Evolutionary conservation across 1,284 basidiomycete species (phyloP).

Genomic region (Athelia psychrophila): DNA sequence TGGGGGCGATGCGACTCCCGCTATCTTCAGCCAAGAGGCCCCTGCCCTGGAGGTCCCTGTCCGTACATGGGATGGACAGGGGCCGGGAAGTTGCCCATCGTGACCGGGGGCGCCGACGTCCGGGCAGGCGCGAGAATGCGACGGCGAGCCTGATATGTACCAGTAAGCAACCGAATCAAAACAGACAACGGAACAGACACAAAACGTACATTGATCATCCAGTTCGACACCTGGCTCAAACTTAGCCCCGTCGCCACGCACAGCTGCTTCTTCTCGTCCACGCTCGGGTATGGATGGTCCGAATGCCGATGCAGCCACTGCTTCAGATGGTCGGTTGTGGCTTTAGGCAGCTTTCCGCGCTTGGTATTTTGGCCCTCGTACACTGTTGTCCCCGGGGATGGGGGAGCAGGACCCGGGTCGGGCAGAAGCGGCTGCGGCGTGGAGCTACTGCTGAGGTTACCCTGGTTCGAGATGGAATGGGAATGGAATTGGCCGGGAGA

Average conservation of each 20-base stretch:
- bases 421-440: conserved; percentile 46
- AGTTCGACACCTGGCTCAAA: conserved; percentile 88
- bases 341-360: conserved; percentile 85
- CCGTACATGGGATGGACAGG: too few relatives aligned
- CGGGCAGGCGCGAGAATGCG: conserved; percentile 80
- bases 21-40: too few relatives aligned
- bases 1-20: too few relatives aligned
- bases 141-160: conserved; percentile 63
- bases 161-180: conserved; percentile 9
- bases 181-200: conserved; percentile 13
- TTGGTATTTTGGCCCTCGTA: conserved; percentile 73
- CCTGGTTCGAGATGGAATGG: conserved; percentile 40
- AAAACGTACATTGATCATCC: conserved; percentile 83
- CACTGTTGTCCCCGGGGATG: conserved; percentile 68
- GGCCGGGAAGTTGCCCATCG: conserved; percentile 65
- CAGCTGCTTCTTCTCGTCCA: conserved; percentile 88
- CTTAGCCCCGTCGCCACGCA: conserved; percentile 83
- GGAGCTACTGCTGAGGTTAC: conserved; percentile 44
- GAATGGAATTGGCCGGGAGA: conserved; percentile 34
- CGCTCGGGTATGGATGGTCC: conserved; percentile 86
- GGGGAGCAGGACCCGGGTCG: conserved; percentile 64
- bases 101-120: conserved; percentile 68
- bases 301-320: conserved; percentile 89
- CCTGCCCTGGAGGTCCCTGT: too few relatives aligned
- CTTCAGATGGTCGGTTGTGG: conserved; percentile 86